Conservation (phyloP, 495 filamentous ascomycete genomes). For the Penicillium argentinense region DNA sequence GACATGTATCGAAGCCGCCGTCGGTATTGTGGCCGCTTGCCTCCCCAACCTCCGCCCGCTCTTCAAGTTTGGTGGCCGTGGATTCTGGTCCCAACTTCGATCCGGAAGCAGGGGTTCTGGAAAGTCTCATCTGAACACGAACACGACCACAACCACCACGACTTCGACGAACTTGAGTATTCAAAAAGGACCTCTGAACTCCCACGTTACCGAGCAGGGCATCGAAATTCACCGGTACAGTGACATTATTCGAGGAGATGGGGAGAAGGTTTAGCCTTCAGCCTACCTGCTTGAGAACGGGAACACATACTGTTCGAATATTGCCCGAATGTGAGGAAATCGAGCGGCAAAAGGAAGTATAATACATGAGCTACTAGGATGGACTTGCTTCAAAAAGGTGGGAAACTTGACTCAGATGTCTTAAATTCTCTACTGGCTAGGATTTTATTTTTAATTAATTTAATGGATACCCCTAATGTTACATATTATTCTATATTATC, state of each 20-base stretch:
- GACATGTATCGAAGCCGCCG: constrained; percentile 28
- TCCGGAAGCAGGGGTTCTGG: constrained; percentile 15
- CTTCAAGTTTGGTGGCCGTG: constrained; percentile 15
- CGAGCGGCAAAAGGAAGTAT: no score
- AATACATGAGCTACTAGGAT: no score
- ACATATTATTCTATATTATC: no score
- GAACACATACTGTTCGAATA: no score
- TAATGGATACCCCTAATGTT: no score
- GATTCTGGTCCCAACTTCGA: constrained; percentile 26
- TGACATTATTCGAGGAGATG: not conserved
- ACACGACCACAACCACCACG: constrained; percentile 5
- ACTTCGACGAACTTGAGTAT: constrained; percentile 2
- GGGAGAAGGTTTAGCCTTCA: not conserved
- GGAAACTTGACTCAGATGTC: no score
- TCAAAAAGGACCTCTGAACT: constrained; percentile 6
- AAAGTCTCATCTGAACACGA: constrained; percentile 8
- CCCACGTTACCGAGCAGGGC: constrained; percentile 8
- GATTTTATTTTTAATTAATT: no score
- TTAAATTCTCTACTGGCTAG: no score
- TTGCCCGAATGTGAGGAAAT: no score
- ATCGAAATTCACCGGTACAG: constrained; percentile 19
- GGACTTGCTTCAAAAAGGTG: no score
- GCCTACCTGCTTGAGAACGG: not conserved
- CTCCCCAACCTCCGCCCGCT: constrained; percentile 27
- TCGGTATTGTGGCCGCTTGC: constrained; percentile 28